These are phyloP conservation scores for Hypoxylon intermedium DNA, from an alignment of 495 filamentous ascomycete species.

Conservation along the genomic window DNA sequence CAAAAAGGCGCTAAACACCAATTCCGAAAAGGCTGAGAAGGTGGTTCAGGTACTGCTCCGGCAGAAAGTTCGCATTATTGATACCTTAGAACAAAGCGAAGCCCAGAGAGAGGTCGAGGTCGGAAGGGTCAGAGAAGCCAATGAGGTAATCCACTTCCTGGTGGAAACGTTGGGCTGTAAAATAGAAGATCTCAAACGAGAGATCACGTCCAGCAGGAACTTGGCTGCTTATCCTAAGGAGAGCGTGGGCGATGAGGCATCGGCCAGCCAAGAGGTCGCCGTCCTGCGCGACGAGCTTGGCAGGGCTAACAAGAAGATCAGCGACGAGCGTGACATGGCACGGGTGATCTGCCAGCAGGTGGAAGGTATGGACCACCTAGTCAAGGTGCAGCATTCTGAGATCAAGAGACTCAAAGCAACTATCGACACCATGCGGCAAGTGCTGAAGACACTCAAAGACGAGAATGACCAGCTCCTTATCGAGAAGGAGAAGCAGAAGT, in stretches of 20 bases:
- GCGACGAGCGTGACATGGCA: constrained; percentile 5
- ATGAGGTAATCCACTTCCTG: neutral
- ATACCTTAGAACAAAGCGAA: constrained; percentile 2
- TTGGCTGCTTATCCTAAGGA: neutral
- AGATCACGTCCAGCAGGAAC: neutral
- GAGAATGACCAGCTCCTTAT: constrained; percentile 2
- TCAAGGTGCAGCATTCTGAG: constrained; percentile 18
- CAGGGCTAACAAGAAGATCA: neutral
- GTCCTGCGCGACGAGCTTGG: too few relatives aligned
- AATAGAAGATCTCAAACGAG: neutral
- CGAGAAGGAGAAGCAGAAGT: too few relatives aligned
- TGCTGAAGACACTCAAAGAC: constrained; percentile 1
- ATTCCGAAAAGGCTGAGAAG: constrained; percentile 2
- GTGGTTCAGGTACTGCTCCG: neutral
- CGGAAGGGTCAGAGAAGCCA: neutral
- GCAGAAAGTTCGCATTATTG: neutral
- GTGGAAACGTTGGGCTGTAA: neutral
- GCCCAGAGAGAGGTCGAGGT: neutral
- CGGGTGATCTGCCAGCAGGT: constrained; percentile 8
- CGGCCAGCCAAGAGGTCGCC: constrained; percentile 2
- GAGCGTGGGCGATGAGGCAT: neutral
- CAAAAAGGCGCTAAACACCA: neutral
- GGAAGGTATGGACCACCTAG: neutral
- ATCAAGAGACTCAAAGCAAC: constrained; percentile 7
- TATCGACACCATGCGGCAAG: neutral